Evolutionary conservation across 2,329 filamentous ascomycete species (phyloP), one percentile per base, ranked within the genome.

Genomic region (Neocucurbitaria cava): DNA sequence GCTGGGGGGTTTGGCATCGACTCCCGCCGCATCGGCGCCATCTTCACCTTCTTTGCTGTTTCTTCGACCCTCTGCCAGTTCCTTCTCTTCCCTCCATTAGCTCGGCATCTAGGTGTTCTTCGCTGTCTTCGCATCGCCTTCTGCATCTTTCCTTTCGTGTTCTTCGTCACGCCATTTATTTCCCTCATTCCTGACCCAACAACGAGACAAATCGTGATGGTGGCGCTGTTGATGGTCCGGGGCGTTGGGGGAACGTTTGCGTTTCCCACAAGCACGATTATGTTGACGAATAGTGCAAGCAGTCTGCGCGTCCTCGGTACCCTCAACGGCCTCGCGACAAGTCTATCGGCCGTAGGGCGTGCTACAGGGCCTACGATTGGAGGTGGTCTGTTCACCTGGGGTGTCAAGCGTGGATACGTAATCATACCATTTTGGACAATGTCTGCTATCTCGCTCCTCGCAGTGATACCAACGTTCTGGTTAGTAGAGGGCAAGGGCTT

Each of bases 281-380:
- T 98, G 43, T 83, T 98, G 33, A 97, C 93, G 24, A 97, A 97
- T 76, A 91, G 89, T 9, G 92, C 92, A 4, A 77, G 82, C 1
- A 92, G 89, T 49, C 79, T 96, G 15, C 81, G 84, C 39, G 85
- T 96, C 9, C 83, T 98, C 5, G 93, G 92, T 1, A 97, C 93
- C 0, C 78, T 98, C 50, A 98, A 98, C 69, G 95, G 94, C 2
- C 87, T 96, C 57, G 93, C 92, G 0, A 96, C 93, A 0, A 90
- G 89, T 51, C 86, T 93, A 30, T 89, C 88, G 60, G 92, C 91
- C 0, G 75, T 97, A 5, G 94, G 93, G 1, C 82, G 93, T 44
- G 93, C 92, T 0, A 68, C 84, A 0, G 95, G 95, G 0, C 94
- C 95, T 0, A 90, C 90, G 0, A 74, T 89, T 30, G 84, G 87